Evolutionary conservation across 495 filamentous ascomycete species (phyloP).

Genomic region (Penicillium paxilli): DNA sequence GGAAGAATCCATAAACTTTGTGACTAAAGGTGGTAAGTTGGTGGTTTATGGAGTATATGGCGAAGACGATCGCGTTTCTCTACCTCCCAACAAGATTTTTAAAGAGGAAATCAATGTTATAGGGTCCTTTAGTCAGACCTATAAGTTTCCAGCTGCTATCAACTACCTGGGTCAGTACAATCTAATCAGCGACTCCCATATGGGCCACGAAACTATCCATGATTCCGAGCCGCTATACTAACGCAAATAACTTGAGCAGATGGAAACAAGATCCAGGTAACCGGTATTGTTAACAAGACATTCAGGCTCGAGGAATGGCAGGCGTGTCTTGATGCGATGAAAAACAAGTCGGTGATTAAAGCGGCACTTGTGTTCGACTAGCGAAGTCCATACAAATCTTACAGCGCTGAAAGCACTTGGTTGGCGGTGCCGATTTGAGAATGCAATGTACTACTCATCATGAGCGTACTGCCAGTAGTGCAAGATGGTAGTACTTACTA

Average conservation of each 20-base stretch:
- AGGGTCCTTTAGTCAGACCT: slow-evolving; percentile 67
- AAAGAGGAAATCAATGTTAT: slow-evolving; percentile 68
- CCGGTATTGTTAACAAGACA: slow-evolving; percentile 53
- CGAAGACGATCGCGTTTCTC: slow-evolving; percentile 58
- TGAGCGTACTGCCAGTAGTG: no score
- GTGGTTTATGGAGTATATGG: slow-evolving; percentile 70
- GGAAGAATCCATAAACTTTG: slow-evolving; percentile 69
- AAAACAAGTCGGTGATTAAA: slow-evolving; percentile 70
- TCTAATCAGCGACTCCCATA: no score
- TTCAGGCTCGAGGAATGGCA: slow-evolving; percentile 51
- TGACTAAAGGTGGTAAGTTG: slow-evolving; percentile 66
- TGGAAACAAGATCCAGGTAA: slow-evolving; percentile 51
- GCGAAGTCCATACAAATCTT: neutral
- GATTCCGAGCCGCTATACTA: neutral
- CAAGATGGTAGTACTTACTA: no score
- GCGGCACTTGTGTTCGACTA: slow-evolving; percentile 70
- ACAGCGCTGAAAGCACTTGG: no score
- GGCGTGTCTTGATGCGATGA: slow-evolving; percentile 42
- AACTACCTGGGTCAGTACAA: slow-evolving; percentile 48
- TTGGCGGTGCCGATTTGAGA: no score
- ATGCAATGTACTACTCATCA: no score
- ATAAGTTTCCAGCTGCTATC: slow-evolving; percentile 73
- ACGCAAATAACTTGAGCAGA: slow-evolving; percentile 44
- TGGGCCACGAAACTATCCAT: no score
- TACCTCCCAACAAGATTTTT: slow-evolving; percentile 68